Percentiles rank a stretch among this genome's conserved stretches.
Conservation (phyloP, 768 basidiomycete genomes). For the Epithele typhae region DNA sequence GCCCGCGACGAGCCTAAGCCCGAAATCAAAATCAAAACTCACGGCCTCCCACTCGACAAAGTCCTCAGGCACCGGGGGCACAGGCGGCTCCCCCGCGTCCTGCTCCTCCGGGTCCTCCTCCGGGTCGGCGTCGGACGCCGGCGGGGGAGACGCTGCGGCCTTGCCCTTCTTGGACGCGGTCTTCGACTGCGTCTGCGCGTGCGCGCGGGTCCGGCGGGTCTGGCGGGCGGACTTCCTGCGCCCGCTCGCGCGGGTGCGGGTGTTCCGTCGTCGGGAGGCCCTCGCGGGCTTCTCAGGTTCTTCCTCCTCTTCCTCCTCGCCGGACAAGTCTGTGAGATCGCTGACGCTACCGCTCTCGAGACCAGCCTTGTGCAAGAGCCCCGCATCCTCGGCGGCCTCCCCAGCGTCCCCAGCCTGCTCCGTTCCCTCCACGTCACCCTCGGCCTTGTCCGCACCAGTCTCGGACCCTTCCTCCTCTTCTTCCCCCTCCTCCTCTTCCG, state of each 20-base stretch:
- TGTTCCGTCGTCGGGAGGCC: too few species aligned
- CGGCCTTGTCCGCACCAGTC: background rate
- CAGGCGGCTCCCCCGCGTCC: constrained; percentile 15
- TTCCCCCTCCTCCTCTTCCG: background rate
- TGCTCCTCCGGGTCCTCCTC: constrained; percentile 21
- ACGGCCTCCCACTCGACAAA: constrained; percentile 94
- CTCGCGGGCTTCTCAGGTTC: background rate
- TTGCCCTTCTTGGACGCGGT: constrained; percentile 5
- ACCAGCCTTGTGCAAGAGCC: constrained; percentile 39
- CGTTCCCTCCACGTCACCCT: constrained; percentile 1
- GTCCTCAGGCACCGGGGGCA: constrained; percentile 35
- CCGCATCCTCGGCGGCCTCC: constrained; percentile 8
- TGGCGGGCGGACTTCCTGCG: background rate
- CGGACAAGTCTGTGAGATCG: constrained; percentile 72
- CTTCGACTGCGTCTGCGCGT: constrained; percentile 1
- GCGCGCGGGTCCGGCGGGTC: background rate
- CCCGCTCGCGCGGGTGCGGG: too few species aligned
- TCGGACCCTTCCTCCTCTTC: background rate
- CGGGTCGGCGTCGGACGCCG: constrained; percentile 6
- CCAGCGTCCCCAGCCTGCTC: constrained; percentile 17
- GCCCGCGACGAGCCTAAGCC: background rate
- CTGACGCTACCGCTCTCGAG: constrained; percentile 65
- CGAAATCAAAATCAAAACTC: constrained; percentile 22
- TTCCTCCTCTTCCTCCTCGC: constrained; percentile 32
- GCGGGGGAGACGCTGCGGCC: background rate